phyloP scores from a whole-genome alignment of 2,329 filamentous ascomycete species.

The Helicocarpus griseus region DNA sequence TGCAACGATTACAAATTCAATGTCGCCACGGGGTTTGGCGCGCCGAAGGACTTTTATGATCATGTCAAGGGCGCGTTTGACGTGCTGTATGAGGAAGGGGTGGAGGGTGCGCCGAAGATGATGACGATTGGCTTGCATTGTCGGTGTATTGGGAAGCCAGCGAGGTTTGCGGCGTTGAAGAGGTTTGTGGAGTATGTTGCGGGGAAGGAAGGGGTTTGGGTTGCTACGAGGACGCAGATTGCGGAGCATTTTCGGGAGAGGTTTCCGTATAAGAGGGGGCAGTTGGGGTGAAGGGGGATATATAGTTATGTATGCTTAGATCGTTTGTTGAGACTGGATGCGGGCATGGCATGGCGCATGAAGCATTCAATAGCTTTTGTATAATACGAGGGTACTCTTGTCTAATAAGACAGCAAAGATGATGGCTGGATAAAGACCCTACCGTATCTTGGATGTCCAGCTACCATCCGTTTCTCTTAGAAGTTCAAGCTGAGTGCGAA shows the following conservation, averaged over 20 bases:
- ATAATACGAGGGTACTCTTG: too few relatives aligned
- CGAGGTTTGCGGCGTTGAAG: constrained; percentile 42
- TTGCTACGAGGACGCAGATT: constrained; percentile 33
- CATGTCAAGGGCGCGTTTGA: constrained; percentile 37
- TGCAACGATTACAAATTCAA: constrained; percentile 45
- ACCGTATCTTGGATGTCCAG: too few relatives aligned
- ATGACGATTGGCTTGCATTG: constrained; percentile 48
- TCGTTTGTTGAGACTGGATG: too few relatives aligned
- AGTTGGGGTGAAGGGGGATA: too few relatives aligned
- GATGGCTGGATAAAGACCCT: too few relatives aligned
- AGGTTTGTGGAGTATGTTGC: constrained; percentile 45
- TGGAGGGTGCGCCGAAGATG: constrained; percentile 43
- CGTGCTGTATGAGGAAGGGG: constrained; percentile 43
- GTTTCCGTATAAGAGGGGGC: background rate
- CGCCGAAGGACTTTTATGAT: constrained; percentile 18
- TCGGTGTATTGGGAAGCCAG: constrained; percentile 43
- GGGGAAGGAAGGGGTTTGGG: constrained; percentile 37
- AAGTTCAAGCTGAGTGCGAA: too few relatives aligned
- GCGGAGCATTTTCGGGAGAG: constrained; percentile 15
- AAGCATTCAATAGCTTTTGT: too few relatives aligned
- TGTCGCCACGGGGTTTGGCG: constrained; percentile 35
- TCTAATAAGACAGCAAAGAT: too few relatives aligned
- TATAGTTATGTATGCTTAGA: too few relatives aligned
- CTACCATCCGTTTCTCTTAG: too few relatives aligned
- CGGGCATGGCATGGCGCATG: too few relatives aligned